phyloP scores from a whole-genome alignment of 768 basidiomycete species.

The Lentinula detonsa region DNA sequence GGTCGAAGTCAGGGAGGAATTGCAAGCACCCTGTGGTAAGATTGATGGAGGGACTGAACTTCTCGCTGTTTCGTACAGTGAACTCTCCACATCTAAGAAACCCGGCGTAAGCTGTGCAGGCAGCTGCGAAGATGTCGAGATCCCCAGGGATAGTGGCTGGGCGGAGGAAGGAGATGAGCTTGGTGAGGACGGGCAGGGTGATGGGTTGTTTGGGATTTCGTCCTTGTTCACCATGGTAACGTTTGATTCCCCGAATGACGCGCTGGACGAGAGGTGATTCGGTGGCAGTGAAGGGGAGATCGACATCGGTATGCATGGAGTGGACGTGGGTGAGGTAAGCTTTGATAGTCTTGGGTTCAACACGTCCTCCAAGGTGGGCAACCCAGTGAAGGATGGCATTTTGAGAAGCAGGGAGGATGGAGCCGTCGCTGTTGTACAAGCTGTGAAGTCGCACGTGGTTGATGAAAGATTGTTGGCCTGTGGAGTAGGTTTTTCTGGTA shows the following conservation, averaged over 20 bases:
- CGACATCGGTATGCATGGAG: no score
- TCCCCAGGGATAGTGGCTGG: neutral
- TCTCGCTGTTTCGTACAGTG: neutral
- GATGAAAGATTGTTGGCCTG: neutral
- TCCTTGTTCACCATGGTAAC: slow-evolving; percentile 11
- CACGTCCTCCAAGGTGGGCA: slow-evolving; percentile 6
- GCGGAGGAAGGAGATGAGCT: neutral
- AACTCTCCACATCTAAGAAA: no score
- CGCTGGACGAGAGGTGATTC: slow-evolving; percentile 5
- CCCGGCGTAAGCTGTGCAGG: no score
- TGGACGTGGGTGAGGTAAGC: no score
- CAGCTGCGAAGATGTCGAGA: neutral
- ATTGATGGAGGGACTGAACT: neutral
- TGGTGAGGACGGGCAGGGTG: neutral
- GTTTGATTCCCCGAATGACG: slow-evolving; percentile 15
- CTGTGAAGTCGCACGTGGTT: slow-evolving; percentile 6
- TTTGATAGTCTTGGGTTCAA: neutral
- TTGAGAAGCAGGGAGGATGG: slow-evolving; percentile 7
- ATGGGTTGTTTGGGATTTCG: slow-evolving; percentile 14
- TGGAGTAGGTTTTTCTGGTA: no score
- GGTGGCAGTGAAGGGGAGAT: no score
- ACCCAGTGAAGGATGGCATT: slow-evolving; percentile 17
- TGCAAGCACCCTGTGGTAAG: neutral
- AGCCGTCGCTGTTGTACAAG: slow-evolving; percentile 9
- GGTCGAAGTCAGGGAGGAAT: neutral